Evolutionary conservation across 805 yeast genomes (phyloP), one percentile per base, ranked within the genome.

Genomic region (Soucietia sequanensis): DNA sequence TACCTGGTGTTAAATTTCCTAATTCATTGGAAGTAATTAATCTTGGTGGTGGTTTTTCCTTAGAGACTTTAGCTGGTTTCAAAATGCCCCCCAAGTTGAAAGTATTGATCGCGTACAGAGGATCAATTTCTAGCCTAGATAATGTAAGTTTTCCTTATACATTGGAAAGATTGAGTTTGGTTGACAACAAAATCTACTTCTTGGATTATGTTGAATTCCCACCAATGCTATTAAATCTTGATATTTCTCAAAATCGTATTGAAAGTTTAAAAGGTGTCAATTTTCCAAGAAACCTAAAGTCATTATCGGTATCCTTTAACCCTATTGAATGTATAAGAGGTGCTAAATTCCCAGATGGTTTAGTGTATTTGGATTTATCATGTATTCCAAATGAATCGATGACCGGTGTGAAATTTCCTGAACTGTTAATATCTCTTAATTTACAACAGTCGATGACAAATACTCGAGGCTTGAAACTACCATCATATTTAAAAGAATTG

Each of bases 331-430:
- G 65, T 27, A 55, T 68, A 25, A 62, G 65, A 39, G 70, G 71
- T 7, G 62, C 52, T 13, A 59, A 57, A 34, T 66, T 68, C 29
- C 73, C 73, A 4, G 72, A 67, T 10, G 36, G 43, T 16, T 41
- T 68, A 23, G 50, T 50, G 28, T 55, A 56, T 40, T 50, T 68
- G 42, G 74, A 68, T 39, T 39, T 65, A 8, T 65, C 72, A 5
- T 63, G 65, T 35, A 58, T 68, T 6, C 73, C 74, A 3, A 68
- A 67, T 41, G 74, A 68, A 42, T 58, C 69, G 7, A 68, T 68
- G 74, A 61, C 72, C 0, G 71, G 73, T 1, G 57, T 68, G n/a
- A 68, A 64, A 38, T 66, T 68, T 33, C 74, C 74, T 1, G 74
- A 68, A 34, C 54, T 47, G 50, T 44, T 62, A 20, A 46, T 47